phyloP scores from a whole-genome alignment of 495 filamentous ascomycete species.

The Penicillium turbatum region DNA sequence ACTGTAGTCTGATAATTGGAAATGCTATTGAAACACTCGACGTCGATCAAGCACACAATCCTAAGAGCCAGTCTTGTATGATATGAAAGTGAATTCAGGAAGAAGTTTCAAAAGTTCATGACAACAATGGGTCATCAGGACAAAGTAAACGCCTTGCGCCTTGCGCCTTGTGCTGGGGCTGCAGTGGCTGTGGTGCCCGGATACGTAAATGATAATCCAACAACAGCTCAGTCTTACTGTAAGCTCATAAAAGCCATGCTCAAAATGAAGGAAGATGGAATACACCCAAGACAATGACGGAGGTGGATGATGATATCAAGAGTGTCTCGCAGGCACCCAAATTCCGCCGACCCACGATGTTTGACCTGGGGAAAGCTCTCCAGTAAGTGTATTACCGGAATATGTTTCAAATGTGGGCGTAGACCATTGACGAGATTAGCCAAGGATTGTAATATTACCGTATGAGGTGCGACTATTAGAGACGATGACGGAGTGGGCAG shows the following conservation, averaged over 20 bases:
- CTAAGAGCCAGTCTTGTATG: background rate
- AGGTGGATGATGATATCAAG: background rate
- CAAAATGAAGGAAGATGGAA: background rate
- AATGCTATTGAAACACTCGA: background rate
- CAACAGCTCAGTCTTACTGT: background rate
- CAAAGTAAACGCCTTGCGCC: slow-evolving; percentile 11
- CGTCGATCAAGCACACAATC: background rate
- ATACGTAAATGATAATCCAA: background rate
- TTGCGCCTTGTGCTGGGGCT: slow-evolving; percentile 8
- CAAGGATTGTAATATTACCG: background rate
- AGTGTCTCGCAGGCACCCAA: slow-evolving; percentile 5
- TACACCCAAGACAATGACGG: background rate
- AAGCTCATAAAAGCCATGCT: slow-evolving; percentile 6
- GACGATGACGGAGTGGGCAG: background rate
- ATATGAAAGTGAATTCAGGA: background rate
- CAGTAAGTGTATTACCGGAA: background rate
- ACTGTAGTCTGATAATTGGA: background rate
- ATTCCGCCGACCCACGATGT: slow-evolving; percentile 1
- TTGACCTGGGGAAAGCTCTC: slow-evolving; percentile 6
- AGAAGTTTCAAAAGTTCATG: background rate
- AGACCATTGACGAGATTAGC: too few species aligned
- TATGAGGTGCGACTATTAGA: background rate
- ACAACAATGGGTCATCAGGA: slow-evolving; percentile 3
- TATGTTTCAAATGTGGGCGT: background rate
- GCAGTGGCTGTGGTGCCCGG: slow-evolving; percentile 3